Conservation (phyloP, 495 filamentous ascomycete genomes). For the Neurospora sp. region DNA sequence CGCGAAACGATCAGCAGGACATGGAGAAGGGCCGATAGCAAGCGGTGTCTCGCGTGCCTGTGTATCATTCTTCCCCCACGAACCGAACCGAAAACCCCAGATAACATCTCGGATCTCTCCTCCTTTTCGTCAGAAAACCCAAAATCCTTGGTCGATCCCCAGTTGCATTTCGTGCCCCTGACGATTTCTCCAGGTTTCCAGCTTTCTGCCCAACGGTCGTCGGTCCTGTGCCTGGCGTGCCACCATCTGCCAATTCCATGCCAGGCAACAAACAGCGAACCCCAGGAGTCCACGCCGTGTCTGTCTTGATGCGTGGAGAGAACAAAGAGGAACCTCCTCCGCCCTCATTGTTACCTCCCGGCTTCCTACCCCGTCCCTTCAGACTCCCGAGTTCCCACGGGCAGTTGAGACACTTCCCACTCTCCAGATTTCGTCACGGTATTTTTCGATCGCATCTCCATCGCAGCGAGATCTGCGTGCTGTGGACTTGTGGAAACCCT, state of each 20-base stretch:
- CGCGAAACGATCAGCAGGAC: neutral
- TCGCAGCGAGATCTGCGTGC: neutral
- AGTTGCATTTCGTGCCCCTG: neutral
- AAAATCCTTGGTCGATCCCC: neutral
- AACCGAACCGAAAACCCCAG: neutral
- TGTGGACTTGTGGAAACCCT: neutral
- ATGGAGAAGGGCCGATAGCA: neutral
- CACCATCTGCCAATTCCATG: neutral
- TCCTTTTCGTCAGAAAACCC: neutral
- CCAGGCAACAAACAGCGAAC: neutral
- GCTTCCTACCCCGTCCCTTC: neutral
- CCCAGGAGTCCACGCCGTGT: neutral
- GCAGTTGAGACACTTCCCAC: neutral
- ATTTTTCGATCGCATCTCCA: neutral
- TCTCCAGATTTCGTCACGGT: neutral
- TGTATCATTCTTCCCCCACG: neutral
- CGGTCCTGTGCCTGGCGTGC: neutral
- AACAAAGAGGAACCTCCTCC: neutral
- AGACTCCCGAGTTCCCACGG: too few relatives aligned
- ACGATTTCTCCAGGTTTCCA: neutral
- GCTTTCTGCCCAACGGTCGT: neutral
- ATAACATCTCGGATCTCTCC: neutral
- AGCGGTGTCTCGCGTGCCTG: neutral
- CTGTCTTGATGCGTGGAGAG: neutral
- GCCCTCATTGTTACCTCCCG: neutral